phyloP scores from a whole-genome alignment of 2,329 filamentous ascomycete species.

The Helotiales sp. region DNA sequence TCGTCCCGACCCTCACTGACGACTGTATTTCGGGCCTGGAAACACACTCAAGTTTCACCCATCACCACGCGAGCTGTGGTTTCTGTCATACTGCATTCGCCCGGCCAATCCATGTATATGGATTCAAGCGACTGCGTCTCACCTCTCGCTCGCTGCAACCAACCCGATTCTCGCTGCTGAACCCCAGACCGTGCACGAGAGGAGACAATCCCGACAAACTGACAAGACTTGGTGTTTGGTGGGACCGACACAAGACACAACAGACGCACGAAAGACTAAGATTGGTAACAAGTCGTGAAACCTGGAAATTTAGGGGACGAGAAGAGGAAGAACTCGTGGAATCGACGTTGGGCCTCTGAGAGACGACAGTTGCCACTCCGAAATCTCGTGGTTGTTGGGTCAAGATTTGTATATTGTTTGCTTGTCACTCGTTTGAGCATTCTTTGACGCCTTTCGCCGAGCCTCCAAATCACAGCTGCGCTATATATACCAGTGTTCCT shows the following conservation, averaged over 20 bases:
- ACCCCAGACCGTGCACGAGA: conserved; percentile 12
- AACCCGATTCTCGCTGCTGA: conserved; percentile 14
- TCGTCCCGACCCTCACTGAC: not conserved
- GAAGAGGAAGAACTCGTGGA: conserved; percentile 13
- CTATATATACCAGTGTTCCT: conserved; percentile 13
- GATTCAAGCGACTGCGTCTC: conserved; percentile 29
- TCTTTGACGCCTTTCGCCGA: conserved; percentile 9
- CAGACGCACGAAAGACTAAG: conserved; percentile 13
- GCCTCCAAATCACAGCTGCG: conserved; percentile 2
- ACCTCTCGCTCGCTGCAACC: conserved; percentile 22
- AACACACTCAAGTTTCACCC: conserved; percentile 5
- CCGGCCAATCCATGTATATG: conserved; percentile 29
- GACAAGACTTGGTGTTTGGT: conserved; percentile 16
- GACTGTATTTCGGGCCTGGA: conserved; percentile 12
- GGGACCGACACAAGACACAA: conserved; percentile 18
- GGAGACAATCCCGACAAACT: conserved; percentile 18
- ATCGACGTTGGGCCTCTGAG: conserved; percentile 19
- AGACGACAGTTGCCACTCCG: conserved; percentile 14
- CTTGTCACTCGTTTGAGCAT: conserved; percentile 27
- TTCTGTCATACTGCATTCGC: conserved; percentile 23
- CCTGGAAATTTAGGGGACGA: conserved; percentile 12
- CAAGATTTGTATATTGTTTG: conserved; percentile 25
- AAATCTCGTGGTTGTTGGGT: conserved; percentile 10
- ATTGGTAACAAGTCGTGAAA: conserved; percentile 22
- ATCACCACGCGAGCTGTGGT: conserved; percentile 19